Evolutionary conservation across 176 grass and related monocot genomes (phyloP), one percentile per base, ranked within the genome.

Genomic region (Oryza rufipogon): DNA sequence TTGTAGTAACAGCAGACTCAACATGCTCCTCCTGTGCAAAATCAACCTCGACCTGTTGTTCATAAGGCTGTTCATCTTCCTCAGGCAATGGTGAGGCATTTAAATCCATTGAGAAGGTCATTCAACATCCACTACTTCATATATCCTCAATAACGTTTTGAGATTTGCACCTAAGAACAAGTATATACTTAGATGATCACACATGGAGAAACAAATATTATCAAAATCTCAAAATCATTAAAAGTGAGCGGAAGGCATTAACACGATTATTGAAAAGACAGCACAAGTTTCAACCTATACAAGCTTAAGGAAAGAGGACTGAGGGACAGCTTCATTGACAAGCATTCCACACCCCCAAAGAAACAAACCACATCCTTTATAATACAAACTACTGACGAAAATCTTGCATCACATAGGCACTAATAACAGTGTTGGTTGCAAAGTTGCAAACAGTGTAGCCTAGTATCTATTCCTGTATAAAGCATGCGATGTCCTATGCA

Each of bases 21-120:
- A 86, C 85, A 73, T 82, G 93, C 25, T 96, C 91, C 75, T 99
- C 96, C 32, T 91, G 91, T 68, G 82, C 84, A 77, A 94, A 86
- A 68, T 86, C 88, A 66, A 66, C 84, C 74, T 89, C 96, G 19
- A 66, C 76, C 13, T 84, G 68, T 41, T 89, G 88, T 73, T 90
- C 90, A 34, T 92, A 93, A 78, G 91, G 80, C 49, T 94, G 91
- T 36, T 96, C 97, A 75, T 99, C 97, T 68, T 99, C 97, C 41
- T 99, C 97, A 17, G 97, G 97, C 70, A 96, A 86, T 13, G 97
- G 97, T 4, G 93, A 99, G 30, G 93, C 97, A 9, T 96, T 99
- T 67, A 99, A 87, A 89, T 99, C 97, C 97, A 91, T 87, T 26
- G 81, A 80, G 71, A 91, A 84, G 81, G 91, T 94, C 75, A 85